These are phyloP conservation scores for Blastocrithidia nonstop DNA, from an alignment of 208 protist species.

Conservation along the genomic window DNA sequence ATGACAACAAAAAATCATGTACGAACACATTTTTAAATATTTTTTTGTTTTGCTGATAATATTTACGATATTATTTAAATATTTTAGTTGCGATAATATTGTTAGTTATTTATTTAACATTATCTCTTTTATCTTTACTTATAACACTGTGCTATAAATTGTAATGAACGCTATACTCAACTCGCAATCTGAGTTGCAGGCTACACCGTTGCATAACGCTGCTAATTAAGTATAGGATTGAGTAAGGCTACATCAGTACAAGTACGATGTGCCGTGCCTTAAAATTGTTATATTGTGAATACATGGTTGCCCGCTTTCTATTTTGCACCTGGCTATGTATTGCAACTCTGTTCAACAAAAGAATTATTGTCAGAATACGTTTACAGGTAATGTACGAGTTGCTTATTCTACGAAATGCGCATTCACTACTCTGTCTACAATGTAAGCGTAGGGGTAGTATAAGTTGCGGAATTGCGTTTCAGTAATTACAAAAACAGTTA, in stretches of 20 bases:
- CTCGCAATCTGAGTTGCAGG: constrained; percentile 23
- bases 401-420: constrained; percentile 10
- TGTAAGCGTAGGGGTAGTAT: constrained; percentile 35
- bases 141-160: too few species aligned
- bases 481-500: constrained; percentile 25
- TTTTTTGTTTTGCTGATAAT: too few species aligned
- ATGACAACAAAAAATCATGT: too few species aligned
- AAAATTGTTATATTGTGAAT: too few species aligned
- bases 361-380: constrained; percentile 12
- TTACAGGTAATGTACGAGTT: constrained; percentile 20
- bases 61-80: too few species aligned
- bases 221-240: constrained; percentile 32
- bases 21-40: too few species aligned
- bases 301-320: too few species aligned
- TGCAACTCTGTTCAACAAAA: too few species aligned
- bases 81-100: too few species aligned
- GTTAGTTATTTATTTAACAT: not conserved
- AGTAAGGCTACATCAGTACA: constrained; percentile 35
- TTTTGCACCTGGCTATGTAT: too few species aligned
- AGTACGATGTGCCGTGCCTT: constrained; percentile 24
- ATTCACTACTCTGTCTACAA: constrained; percentile 52
- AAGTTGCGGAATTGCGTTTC: constrained; percentile 3
- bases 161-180: constrained; percentile 15
- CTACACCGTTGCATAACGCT: constrained; percentile 13
- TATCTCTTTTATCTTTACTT: constrained; percentile 6